Base-by-base conservation (phyloP, 164 flowering plant genomes). In the Annona squamosa region DNA sequence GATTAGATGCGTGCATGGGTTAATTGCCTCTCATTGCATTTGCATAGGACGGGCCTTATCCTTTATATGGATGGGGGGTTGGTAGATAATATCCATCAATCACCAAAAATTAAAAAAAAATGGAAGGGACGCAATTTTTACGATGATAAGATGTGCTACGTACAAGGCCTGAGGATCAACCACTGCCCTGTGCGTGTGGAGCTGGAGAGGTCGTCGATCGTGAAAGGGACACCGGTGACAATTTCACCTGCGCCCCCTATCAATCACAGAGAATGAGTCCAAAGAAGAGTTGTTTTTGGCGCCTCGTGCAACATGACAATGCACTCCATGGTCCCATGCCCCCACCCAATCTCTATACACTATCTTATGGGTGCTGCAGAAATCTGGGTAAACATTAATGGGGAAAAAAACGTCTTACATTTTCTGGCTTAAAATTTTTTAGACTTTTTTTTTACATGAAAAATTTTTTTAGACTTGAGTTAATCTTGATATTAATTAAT, bases 121-220 rank as follows among this genome's bases (percentile, higher is more conserved):
- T 26, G 37, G 37, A 26, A 26, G 37, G 37, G 56, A 16, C 13
- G 16, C 10, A 47, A 18, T 72, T 63, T 72, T 18, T 26, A 13
- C 4, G 74, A 72, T 63, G 42, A 47, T 12, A n/a, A 46, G 13
- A 3, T 9, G 12, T 19, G 69, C 74, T 64, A 72, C 74, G 74
- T 64, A 64, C 18, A 48, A 1, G 57, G 68, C 68, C 12, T 72
- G n/a, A 26, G 46, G 37, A 63, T 72, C 37, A 26, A 26, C 37
- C 74, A 72, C 57, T n/a, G 16, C 57, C 43, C 3, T 3, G 59
- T 45, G 37, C 10, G 10, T 63, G 43, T 48, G 42, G 12, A 62
- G 19, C 12, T 19, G 46, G 68, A 63, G 73, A 71, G 19, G 62
- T 37, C 37, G 37, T 26, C 37, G 37, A 46, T 48, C 3, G n/a